Conservation (phyloP, 1,284 basidiomycete species). For the Pseudozyma sp. region DNA sequence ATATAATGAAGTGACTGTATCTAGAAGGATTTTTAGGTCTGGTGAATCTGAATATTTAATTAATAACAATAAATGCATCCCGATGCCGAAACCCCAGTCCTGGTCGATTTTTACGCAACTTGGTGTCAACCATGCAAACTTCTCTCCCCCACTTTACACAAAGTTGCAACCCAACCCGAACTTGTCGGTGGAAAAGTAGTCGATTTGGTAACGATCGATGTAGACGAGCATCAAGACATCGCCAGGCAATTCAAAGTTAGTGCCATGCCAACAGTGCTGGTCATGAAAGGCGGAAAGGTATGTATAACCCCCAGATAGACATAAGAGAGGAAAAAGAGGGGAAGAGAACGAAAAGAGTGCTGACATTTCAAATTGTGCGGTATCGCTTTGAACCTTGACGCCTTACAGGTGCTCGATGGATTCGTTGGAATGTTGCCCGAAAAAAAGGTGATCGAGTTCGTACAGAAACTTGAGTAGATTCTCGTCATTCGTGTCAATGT, state of each 20-base stretch:
- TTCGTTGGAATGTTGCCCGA: conserved; percentile 60
- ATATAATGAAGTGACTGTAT: too few species aligned
- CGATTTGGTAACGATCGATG: conserved; percentile 57
- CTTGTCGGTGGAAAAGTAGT: conserved; percentile 37
- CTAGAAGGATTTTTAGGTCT: too few species aligned
- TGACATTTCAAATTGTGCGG: too few species aligned
- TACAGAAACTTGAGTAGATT: conserved; percentile 38
- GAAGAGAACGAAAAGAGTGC: background rate
- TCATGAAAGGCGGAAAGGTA: conserved; percentile 54
- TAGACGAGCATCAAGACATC: conserved; percentile 49
- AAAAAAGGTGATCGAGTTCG: conserved; percentile 53
- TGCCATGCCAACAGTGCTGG: conserved; percentile 59
- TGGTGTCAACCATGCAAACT: conserved; percentile 64
- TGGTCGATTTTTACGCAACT: conserved; percentile 60
- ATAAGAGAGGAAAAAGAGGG: background rate
- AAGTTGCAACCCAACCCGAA: conserved; percentile 36
- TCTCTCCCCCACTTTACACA: conserved; percentile 52
- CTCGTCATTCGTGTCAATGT: too few species aligned
- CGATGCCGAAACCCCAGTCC: conserved; percentile 32
- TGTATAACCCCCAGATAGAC: background rate
- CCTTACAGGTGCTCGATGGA: conserved; percentile 26
- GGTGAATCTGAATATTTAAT: too few species aligned
- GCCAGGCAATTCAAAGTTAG: conserved; percentile 50
- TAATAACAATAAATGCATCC: too few species aligned
- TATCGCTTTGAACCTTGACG: too few species aligned